Percentiles rank a stretch among this genome's conserved stretches.
Conservation (phyloP, 129 eudicot genomes). For the Deinandra increscens region DNA sequence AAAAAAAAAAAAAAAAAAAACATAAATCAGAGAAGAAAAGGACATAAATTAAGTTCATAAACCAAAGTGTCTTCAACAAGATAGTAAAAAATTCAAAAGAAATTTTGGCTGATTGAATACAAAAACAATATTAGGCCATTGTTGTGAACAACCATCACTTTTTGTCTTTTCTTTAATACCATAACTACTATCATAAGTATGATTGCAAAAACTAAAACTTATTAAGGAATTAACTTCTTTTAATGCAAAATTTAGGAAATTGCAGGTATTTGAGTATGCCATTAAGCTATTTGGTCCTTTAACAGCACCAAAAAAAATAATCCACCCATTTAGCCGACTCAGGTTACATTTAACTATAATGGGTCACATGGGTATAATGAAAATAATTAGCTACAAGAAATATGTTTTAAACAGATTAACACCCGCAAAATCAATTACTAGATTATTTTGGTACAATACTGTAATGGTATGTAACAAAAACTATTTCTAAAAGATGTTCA, state of each 20-base stretch:
- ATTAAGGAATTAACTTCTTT: not conserved
- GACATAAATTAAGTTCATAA: not conserved
- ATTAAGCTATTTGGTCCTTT: not conserved
- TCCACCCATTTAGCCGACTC: not conserved
- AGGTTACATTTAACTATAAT: no score
- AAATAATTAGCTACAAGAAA: not conserved
- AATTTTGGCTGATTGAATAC: not conserved
- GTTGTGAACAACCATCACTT: not conserved
- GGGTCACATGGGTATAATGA: no score
- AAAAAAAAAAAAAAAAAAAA: constrained; percentile 18
- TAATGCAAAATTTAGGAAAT: not conserved
- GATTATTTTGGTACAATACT: no score
- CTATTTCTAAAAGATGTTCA: not conserved
- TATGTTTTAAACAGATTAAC: not conserved
- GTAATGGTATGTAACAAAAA: no score
- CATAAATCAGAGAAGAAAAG: no score
- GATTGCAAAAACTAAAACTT: not conserved
- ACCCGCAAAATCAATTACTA: not conserved
- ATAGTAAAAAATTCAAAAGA: not conserved
- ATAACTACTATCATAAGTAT: not conserved
- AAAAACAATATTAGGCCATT: not conserved
- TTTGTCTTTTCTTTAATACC: not conserved
- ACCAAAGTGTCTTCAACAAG: not conserved
- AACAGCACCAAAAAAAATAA: not conserved
- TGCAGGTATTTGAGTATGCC: not conserved